Evolutionary conservation across 2,329 filamentous ascomycete genomes (phyloP).

Genomic region (Didymella sp.): DNA sequence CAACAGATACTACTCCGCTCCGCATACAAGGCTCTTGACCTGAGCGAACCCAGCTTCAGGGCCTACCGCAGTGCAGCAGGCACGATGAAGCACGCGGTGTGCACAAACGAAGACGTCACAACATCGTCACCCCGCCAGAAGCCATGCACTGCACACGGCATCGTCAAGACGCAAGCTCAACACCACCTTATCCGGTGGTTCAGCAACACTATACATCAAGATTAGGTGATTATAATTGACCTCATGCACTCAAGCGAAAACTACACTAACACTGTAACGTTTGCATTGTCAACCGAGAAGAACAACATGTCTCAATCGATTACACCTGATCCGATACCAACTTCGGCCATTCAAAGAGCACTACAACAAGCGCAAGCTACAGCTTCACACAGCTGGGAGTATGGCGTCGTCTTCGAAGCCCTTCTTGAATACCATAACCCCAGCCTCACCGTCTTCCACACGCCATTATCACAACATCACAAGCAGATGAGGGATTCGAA

Average conservation of each 20-base stretch:
- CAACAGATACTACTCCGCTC: slow-evolving; percentile 6
- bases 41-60: neutral
- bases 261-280: too few relatives aligned
- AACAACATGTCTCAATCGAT: neutral
- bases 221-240: neutral
- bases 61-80: neutral
- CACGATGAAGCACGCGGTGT: neutral
- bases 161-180: neutral
- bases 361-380: slow-evolving; percentile 39
- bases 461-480: slow-evolving; percentile 47
- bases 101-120: slow-evolving; percentile 3
- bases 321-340: slow-evolving; percentile 55
- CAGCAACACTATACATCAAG: neutral
- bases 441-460: slow-evolving; percentile 48
- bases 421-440: slow-evolving; percentile 51
- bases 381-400: slow-evolving; percentile 53
- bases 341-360: slow-evolving; percentile 53
- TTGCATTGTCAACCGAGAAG: too few relatives aligned
- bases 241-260: too few relatives aligned
- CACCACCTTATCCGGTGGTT: neutral
- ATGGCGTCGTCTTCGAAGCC: slow-evolving; percentile 52
- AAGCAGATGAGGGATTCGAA: slow-evolving; percentile 31
- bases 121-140: neutral
- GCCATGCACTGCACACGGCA: neutral
- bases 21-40: slow-evolving; percentile 13